Conservation (phyloP, 805 yeast species). For the Ogataea minuta region DNA sequence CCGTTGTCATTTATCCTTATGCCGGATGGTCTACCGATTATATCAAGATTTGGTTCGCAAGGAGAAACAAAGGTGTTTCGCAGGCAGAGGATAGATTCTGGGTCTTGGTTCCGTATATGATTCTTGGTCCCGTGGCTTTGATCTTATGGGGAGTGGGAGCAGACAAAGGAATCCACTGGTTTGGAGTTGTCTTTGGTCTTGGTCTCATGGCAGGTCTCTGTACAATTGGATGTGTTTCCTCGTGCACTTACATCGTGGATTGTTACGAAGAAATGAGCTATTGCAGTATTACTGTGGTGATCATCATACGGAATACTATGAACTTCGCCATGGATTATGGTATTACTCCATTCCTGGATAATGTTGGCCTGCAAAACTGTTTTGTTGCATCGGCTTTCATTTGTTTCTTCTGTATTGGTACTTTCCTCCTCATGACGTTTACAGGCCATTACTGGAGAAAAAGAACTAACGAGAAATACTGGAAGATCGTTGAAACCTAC, state of each 20-base stretch:
- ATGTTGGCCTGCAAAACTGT: conserved; percentile 53
- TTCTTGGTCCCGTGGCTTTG: conserved; percentile 54
- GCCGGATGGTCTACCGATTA: conserved; percentile 53
- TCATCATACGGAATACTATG: conserved; percentile 56
- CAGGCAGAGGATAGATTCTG: conserved; percentile 60
- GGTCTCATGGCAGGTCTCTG: conserved; percentile 57
- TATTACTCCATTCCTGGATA: conserved; percentile 55
- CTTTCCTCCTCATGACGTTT: conserved; percentile 41
- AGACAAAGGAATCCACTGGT: conserved; percentile 52
- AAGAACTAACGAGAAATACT: conserved; percentile 33
- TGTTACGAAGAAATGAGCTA: conserved; percentile 53
- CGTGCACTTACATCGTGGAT: conserved; percentile 58
- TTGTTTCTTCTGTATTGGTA: conserved; percentile 45
- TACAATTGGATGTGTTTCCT: conserved; percentile 49
- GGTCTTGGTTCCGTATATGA: conserved; percentile 44
- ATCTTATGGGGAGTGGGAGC: conserved; percentile 68
- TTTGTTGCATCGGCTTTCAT: conserved; percentile 56
- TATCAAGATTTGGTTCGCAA: conserved; percentile 48
- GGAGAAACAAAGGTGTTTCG: conserved; percentile 48
- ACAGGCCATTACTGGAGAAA: conserved; percentile 40
- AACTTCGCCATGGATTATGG: conserved; percentile 61
- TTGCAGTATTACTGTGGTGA: conserved; percentile 53
- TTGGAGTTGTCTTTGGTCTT: conserved; percentile 51
- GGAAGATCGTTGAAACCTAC: conserved; percentile 33
- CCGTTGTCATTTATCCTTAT: conserved; percentile 41